These are phyloP conservation scores for Blastobotrys capitulatus DNA, from an alignment of 1,139 yeast genomes.

Conservation along the genomic window DNA sequence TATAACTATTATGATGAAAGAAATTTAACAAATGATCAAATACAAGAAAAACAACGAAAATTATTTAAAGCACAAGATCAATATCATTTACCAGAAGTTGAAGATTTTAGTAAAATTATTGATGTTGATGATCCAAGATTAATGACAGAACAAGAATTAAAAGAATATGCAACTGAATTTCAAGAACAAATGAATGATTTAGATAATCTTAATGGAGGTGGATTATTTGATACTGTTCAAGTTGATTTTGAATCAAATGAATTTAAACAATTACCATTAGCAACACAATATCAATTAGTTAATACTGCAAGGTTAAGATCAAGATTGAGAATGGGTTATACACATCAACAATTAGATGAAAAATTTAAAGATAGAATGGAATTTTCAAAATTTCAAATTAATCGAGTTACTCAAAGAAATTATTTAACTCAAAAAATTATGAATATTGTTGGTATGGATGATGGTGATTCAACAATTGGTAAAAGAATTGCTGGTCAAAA, in stretches of 20 bases:
- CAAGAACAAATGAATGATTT: constrained; percentile 52
- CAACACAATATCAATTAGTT: constrained; percentile 83
- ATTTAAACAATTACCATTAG: constrained; percentile 48
- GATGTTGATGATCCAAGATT: constrained; percentile 58
- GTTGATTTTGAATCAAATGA: constrained; percentile 38
- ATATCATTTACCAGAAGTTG: constrained; percentile 71
- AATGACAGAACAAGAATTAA: constrained; percentile 67
- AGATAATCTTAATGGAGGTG: constrained; percentile 16
- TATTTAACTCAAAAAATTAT: constrained; percentile 81
- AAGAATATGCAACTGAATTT: constrained; percentile 52
- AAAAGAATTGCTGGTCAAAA: constrained; percentile 81
- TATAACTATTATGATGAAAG: constrained; percentile 29
- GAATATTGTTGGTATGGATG: constrained; percentile 81
- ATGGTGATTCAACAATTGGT: constrained; percentile 37
- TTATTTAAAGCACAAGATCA: constrained; percentile 48
- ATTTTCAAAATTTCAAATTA: constrained; percentile 87
- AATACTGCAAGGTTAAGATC: constrained; percentile 80
- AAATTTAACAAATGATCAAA: constrained; percentile 12
- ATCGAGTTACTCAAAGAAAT: constrained; percentile 88
- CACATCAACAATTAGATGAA: constrained; percentile 75
- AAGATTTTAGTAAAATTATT: constrained; percentile 34
- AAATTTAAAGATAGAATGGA: constrained; percentile 83
- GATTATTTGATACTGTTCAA: constrained; percentile 28
- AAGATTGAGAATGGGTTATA: constrained; percentile 89
- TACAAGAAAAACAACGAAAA: constrained; percentile 11